Base-by-base conservation (phyloP, 306 rosid genomes). In the Ceratonia siliqua region DNA sequence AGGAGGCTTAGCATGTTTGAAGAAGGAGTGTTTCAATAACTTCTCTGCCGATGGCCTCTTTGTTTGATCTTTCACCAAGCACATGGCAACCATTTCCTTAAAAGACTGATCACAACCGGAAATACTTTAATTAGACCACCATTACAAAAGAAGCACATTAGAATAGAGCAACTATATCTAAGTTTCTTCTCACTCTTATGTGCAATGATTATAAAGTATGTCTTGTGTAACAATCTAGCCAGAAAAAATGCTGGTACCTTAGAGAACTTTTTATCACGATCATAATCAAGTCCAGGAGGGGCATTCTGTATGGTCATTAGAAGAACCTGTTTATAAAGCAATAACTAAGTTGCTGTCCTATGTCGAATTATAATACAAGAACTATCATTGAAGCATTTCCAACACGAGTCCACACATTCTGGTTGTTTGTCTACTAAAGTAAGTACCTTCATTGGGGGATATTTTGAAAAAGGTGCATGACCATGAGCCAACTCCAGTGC, bases 21-120 rank as follows among this genome's bases (percentile, higher is more conserved):
- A 95, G 85, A 95, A 92, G 32, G 96, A 86, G 77, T 92, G 99
- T 59, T 92, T 95, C 79, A 95, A 78, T 70, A 95, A 85, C 82
- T 95, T 95, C 72, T 92, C 99, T 55, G 93, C 94, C 0, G 98
- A 76, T 30, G 99, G 99, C 81, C 99, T 87, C 91, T 92, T 95
- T 48, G 98, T 72, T 82, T 92, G 99, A 84, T 95, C 99, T 89
- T 95, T 95, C 74, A 95, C 99, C 85, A 95, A 85, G 88, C 99
- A 92, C 99, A 95, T 95, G 57, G 99, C 98, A 89, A 92, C 99
- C 98, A 95, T 92, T 85, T 95, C 98, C 90, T 95, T 95, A 87
- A 95, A 95, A 86, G 97, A 90, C 99, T 95, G 99, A 81, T 89
- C 82, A 92, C 98, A 83, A 90, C 99, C 90, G 97, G 87, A 92